phyloP scores from a whole-genome alignment of 148 eudicot species.

The Euryodendron excelsum region DNA sequence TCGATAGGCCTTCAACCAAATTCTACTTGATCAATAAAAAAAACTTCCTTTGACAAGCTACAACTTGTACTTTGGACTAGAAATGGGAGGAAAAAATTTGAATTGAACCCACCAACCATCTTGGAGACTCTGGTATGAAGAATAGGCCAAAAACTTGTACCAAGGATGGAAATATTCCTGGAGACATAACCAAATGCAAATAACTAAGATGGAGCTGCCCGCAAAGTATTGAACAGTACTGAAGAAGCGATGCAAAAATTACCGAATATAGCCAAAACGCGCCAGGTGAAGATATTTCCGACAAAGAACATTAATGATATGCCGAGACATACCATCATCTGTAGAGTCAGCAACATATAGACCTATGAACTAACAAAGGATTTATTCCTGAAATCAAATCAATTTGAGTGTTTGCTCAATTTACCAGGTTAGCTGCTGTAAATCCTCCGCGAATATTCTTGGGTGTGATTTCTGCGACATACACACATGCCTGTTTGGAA shows the following conservation, averaged over 20 bases:
- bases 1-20: too few species aligned
- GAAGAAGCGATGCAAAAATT: background rate
- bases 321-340: constrained; percentile 19
- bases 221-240: background rate
- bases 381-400: background rate
- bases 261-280: constrained; percentile 40
- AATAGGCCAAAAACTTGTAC: constrained; percentile 8
- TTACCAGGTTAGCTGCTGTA: too few species aligned
- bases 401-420: too few species aligned
- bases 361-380: background rate
- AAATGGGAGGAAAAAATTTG: too few species aligned
- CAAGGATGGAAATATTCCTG: constrained; percentile 14
- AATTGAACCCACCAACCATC: constrained; percentile 16
- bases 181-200: background rate
- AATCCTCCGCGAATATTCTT: too few species aligned
- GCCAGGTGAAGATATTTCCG: constrained; percentile 40
- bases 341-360: too few species aligned
- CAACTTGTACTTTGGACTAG: too few species aligned
- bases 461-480: too few species aligned
- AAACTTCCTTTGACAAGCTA: too few species aligned
- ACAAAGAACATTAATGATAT: constrained; percentile 25
- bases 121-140: constrained; percentile 20
- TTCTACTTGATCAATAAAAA: too few species aligned
- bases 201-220: background rate
- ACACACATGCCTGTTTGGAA: too few species aligned